A percentile compares a stretch with the other conserved stretches of the same genome.
phyloP scores from a whole-genome alignment of 2,329 filamentous ascomycete species.

The Pestalotiopsis sp. region DNA sequence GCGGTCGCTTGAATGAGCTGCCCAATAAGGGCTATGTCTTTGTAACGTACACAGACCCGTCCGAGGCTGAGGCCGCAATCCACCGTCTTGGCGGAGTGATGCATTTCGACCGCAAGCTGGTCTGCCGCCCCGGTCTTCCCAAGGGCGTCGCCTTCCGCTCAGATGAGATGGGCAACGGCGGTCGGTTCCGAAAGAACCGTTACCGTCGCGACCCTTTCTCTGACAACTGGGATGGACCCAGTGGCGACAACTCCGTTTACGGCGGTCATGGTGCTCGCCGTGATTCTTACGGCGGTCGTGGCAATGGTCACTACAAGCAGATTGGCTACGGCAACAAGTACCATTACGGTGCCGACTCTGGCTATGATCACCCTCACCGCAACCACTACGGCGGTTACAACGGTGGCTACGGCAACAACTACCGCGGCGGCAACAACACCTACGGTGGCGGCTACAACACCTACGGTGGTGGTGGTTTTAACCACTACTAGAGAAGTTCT shows the following conservation, averaged over 20 bases:
- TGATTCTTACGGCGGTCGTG: too few species aligned
- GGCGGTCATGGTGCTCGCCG: not conserved
- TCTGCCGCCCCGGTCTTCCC: constrained; percentile 11
- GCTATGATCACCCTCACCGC: not conserved
- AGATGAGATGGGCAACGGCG: not conserved
- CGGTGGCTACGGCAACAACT: not conserved
- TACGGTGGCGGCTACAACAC: too few species aligned
- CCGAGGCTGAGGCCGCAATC: constrained; percentile 2
- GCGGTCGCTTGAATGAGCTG: not conserved
- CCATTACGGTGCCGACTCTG: not conserved
- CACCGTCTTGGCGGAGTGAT: not conserved
- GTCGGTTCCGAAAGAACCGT: not conserved
- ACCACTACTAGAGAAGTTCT: too few species aligned
- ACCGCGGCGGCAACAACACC: too few species aligned
- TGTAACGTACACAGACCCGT: constrained; percentile 7
- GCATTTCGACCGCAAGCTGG: constrained; percentile 4
- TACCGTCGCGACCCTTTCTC: not conserved
- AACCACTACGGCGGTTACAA: not conserved
- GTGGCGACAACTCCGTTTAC: not conserved
- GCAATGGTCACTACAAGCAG: too few species aligned
- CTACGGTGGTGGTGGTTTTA: too few species aligned
- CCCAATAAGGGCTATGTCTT: constrained; percentile 13
- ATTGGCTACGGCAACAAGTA: not conserved
- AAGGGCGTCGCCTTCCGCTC: constrained; percentile 8
- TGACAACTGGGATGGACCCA: not conserved